A percentile compares a stretch with the other conserved stretches of the same genome.
Conservation (phyloP, 768 basidiomycete species). For the Trametes cinnabarina region DNA sequence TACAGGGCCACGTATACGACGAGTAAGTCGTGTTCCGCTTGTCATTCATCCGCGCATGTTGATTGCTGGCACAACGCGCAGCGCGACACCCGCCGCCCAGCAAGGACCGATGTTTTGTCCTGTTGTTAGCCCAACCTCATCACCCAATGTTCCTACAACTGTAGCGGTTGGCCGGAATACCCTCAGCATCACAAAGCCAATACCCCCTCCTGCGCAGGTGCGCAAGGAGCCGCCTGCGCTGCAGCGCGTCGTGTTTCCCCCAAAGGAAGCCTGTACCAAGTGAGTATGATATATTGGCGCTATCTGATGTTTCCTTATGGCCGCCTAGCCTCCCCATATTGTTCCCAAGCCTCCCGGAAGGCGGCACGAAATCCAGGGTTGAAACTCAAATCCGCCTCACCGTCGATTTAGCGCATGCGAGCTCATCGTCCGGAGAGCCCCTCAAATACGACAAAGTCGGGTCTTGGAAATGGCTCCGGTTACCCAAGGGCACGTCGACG, state of each 20-base stretch:
- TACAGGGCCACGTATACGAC: constrained; percentile 72
- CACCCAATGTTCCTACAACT: background rate
- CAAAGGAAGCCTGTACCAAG: constrained; percentile 77
- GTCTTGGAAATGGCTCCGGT: constrained; percentile 85
- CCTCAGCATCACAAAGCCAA: constrained; percentile 50
- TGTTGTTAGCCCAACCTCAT: constrained; percentile 5
- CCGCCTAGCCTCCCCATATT: constrained; percentile 68
- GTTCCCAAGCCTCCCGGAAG: constrained; percentile 78
- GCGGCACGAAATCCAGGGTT: constrained; percentile 88
- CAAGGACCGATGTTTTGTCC: constrained; percentile 15
- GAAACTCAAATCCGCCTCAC: constrained; percentile 91
- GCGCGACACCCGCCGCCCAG: constrained; percentile 9
- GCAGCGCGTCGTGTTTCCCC: constrained; percentile 64
- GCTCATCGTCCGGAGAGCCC: constrained; percentile 55
- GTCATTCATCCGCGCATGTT: constrained; percentile 3
- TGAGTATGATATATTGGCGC: constrained; percentile 34
- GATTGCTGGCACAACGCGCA: constrained; percentile 1
- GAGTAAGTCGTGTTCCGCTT: constrained; percentile 49
- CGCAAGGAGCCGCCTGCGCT: constrained; percentile 54
- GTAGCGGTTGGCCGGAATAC: background rate
- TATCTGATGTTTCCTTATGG: background rate
- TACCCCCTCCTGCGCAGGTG: constrained; percentile 62
- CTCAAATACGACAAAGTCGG: constrained; percentile 75
- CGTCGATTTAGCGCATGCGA: constrained; percentile 72
- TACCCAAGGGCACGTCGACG: constrained; percentile 80